Evolutionary conservation across 179 eudicot genomes (phyloP).

Genomic region (Silene coronaria): DNA sequence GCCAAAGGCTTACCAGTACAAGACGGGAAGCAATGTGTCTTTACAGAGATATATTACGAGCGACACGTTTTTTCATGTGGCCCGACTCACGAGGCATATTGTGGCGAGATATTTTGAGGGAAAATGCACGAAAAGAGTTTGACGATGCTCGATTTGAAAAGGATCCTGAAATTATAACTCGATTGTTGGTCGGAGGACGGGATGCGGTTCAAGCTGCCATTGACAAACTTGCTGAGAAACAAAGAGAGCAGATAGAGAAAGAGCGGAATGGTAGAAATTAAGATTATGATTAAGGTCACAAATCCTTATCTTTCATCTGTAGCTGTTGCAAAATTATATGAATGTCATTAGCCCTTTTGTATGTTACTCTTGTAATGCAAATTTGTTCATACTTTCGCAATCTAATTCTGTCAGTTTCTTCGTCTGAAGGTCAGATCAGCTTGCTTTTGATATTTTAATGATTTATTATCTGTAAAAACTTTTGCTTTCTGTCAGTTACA

Average conservation of each 20-base stretch:
- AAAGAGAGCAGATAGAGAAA: conserved; percentile 52
- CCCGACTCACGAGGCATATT: conserved; percentile 54
- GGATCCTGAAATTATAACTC: conserved; percentile 68
- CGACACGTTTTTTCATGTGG: conserved; percentile 81
- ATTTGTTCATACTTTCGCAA: background rate
- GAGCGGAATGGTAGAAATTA: conserved; percentile 31
- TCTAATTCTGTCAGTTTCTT: background rate
- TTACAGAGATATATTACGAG: conserved; percentile 75
- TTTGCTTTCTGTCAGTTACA: conserved; percentile 15
- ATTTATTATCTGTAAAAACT: background rate
- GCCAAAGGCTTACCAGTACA: conserved; percentile 73
- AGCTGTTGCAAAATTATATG: background rate
- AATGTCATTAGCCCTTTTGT: background rate
- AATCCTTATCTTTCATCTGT: background rate
- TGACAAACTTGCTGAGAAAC: conserved; percentile 75
- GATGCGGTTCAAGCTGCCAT: conserved; percentile 68
- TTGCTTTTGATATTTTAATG: no score
- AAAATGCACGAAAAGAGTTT: conserved; percentile 68
- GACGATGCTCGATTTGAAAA: conserved; percentile 73
- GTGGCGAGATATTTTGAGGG: conserved; percentile 76
- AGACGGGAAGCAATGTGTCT: conserved; percentile 76
- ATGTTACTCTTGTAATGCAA: background rate
- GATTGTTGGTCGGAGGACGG: conserved; percentile 62
- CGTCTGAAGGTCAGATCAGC: no score
- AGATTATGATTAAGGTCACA: background rate